These are phyloP conservation scores for Cladosporium sp. DNA, from an alignment of 2,329 filamentous ascomycete species.

Conservation along the genomic window DNA sequence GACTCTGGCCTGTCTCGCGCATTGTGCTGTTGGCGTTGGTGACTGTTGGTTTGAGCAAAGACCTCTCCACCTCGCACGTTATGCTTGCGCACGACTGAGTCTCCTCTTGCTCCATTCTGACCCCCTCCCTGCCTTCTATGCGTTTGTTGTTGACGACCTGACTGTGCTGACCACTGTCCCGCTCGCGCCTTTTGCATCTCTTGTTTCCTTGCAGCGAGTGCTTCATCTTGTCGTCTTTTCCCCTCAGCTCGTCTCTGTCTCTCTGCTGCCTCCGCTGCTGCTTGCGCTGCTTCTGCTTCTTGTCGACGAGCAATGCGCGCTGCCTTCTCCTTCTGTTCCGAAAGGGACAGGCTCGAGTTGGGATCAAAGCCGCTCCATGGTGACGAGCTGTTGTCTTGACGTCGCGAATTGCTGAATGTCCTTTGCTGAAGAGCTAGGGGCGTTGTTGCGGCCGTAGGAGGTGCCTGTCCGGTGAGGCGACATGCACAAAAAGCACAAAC, in stretches of 20 bases:
- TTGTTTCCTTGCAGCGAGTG: neutral
- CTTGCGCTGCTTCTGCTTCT: slow-evolving; percentile 13
- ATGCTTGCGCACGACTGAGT: too few species aligned
- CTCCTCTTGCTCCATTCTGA: neutral
- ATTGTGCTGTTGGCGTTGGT: neutral
- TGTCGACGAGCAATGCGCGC: slow-evolving; percentile 9
- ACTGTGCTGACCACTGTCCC: neutral
- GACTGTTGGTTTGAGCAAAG: too few species aligned
- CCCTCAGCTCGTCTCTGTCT: slow-evolving; percentile 14
- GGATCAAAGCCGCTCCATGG: slow-evolving; percentile 17
- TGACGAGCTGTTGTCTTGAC: neutral
- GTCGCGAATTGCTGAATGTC: neutral
- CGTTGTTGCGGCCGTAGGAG: slow-evolving; percentile 8
- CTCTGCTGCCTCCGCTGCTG: slow-evolving; percentile 11
- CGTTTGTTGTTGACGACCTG: neutral
- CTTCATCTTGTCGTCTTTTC: slow-evolving; percentile 6
- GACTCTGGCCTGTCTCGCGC: too few species aligned
- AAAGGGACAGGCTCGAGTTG: slow-evolving; percentile 19
- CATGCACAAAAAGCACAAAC: slow-evolving; percentile 33
- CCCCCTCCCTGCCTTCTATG: neutral
- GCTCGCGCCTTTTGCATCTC: too few species aligned
- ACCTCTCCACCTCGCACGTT: too few species aligned
- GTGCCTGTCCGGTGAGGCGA: slow-evolving; percentile 21
- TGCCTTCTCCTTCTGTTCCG: slow-evolving; percentile 19
- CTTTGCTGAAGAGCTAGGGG: slow-evolving; percentile 3